Evolutionary conservation across 2,329 filamentous ascomycete species (phyloP).

Genomic region (Sclerotinia spermophila): DNA sequence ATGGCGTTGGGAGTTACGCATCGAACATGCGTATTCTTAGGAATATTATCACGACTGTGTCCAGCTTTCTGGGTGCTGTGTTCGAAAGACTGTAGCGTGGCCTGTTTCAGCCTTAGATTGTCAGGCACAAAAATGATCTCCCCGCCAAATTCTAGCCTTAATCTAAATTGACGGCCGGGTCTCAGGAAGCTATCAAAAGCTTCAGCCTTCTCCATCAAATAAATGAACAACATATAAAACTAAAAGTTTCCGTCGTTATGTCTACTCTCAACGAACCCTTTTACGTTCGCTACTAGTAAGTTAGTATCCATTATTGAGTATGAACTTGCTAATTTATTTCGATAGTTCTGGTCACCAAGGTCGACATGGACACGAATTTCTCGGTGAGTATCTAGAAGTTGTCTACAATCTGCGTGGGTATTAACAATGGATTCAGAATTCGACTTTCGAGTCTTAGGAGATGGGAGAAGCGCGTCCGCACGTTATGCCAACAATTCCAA

Average conservation of each 20-base stretch:
- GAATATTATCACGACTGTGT: constrained; percentile 19
- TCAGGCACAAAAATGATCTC: constrained; percentile 5
- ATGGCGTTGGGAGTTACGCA: constrained; percentile 29
- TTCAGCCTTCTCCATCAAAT: constrained; percentile 27
- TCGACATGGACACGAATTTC: constrained; percentile 95
- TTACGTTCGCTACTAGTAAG: constrained; percentile 97
- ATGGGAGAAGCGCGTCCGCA: constrained; percentile 88
- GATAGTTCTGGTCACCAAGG: constrained; percentile 92
- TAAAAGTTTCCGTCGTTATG: constrained; percentile 26
- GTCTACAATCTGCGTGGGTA: background rate
- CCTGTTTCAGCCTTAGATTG: constrained; percentile 17
- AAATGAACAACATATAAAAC: constrained; percentile 9
- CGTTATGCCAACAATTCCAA: constrained; percentile 99
- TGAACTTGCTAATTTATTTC: constrained; percentile 22
- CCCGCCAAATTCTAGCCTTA: constrained; percentile 15
- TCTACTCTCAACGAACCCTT: constrained; percentile 65
- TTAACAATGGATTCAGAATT: constrained; percentile 64
- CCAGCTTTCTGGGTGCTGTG: constrained; percentile 20
- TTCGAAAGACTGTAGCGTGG: constrained; percentile 19
- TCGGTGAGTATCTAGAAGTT: constrained; percentile 57
- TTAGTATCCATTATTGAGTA: background rate
- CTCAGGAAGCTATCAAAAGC: constrained; percentile 19
- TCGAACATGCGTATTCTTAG: constrained; percentile 20
- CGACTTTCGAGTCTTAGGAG: constrained; percentile 87
- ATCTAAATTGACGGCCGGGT: background rate